These are phyloP conservation scores for Aspergillus bertholletiae DNA, from an alignment of 495 filamentous ascomycete species.

Conservation along the genomic window DNA sequence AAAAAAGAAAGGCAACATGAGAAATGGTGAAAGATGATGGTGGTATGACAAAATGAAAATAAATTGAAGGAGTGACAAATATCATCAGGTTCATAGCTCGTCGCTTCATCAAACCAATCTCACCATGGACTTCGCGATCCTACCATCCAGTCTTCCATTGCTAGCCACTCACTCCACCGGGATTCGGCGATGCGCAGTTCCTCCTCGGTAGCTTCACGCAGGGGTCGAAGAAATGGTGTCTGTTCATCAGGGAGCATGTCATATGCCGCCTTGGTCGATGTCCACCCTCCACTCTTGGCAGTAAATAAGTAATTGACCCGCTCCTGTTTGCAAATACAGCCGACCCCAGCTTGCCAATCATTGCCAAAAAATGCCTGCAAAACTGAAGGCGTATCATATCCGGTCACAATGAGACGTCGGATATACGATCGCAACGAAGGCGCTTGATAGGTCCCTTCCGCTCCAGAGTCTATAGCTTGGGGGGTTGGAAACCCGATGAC, in stretches of 20 bases:
- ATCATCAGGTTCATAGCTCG: constrained; percentile 4
- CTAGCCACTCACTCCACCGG: constrained; percentile 82
- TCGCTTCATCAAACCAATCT: not conserved
- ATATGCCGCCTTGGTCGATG: constrained; percentile 79
- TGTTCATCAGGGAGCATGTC: constrained; percentile 77
- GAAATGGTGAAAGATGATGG: not conserved
- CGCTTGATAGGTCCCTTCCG: constrained; percentile 14
- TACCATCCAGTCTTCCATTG: constrained; percentile 97
- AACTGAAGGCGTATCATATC: constrained; percentile 71
- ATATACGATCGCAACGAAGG: constrained; percentile 74
- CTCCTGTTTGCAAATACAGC: constrained; percentile 78
- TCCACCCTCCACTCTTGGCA: constrained; percentile 91
- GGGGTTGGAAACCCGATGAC: constrained; percentile 10
- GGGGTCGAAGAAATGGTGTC: constrained; percentile 76
- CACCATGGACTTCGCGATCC: constrained; percentile 58
- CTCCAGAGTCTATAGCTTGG: constrained; percentile 6
- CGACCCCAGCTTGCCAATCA: constrained; percentile 74
- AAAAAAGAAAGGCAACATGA: constrained; percentile 1
- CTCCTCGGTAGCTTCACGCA: constrained; percentile 65
- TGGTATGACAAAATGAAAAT: not conserved
- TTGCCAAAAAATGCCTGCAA: constrained; percentile 89
- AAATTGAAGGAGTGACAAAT: constrained; percentile 1
- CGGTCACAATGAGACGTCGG: constrained; percentile 85
- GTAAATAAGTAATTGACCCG: constrained; percentile 90
- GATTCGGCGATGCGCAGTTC: constrained; percentile 81